Percentiles rank a stretch among this genome's conserved stretches.
Evolutionary conservation across 1,139 yeast species (phyloP).

Genomic region (Kodamaea alishanica): DNA sequence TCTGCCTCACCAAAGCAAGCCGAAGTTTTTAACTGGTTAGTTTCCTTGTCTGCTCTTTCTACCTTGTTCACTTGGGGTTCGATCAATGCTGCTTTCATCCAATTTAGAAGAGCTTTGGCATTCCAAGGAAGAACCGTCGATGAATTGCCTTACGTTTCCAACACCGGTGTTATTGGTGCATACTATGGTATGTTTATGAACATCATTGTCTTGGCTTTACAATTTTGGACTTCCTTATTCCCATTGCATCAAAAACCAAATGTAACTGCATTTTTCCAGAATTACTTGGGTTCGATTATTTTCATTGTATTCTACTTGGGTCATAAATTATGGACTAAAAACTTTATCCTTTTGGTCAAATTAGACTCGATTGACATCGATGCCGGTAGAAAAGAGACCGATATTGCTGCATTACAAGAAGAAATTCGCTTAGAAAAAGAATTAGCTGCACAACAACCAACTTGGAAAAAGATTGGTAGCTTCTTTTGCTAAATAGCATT

Average conservation of each 20-base stretch:
- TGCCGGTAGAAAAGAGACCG: slow-evolving; percentile 64
- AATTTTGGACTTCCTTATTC: slow-evolving; percentile 42
- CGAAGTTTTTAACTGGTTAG: slow-evolving; percentile 39
- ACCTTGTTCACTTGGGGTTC: slow-evolving; percentile 43
- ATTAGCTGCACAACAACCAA: slow-evolving; percentile 45
- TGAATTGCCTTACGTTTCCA: slow-evolving; percentile 38
- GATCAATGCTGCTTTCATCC: slow-evolving; percentile 35
- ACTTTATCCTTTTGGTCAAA: slow-evolving; percentile 25
- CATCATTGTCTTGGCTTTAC: slow-evolving; percentile 33
- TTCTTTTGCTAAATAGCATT: slow-evolving; percentile 47
- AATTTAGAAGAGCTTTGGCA: slow-evolving; percentile 38
- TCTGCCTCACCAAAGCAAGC: slow-evolving; percentile 37
- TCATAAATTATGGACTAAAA: slow-evolving; percentile 35
- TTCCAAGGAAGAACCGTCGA: slow-evolving; percentile 25
- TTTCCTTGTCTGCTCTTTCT: slow-evolving; percentile 40
- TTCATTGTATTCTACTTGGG: slow-evolving; percentile 29
- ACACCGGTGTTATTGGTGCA: slow-evolving; percentile 39
- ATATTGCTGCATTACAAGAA: slow-evolving; percentile 58
- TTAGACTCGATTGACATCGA: slow-evolving; percentile 56
- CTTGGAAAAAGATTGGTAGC: slow-evolving; percentile 45
- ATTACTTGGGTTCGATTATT: slow-evolving; percentile 35
- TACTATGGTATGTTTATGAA: slow-evolving; percentile 32
- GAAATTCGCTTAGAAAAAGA: slow-evolving; percentile 63
- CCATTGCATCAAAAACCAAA: slow-evolving; percentile 33
- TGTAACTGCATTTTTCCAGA: slow-evolving; percentile 30